Evolutionary conservation across 176 grass and related monocot genomes (phyloP), one percentile per base, ranked within the genome.

Genomic region (Tillandsia fasciculata): DNA sequence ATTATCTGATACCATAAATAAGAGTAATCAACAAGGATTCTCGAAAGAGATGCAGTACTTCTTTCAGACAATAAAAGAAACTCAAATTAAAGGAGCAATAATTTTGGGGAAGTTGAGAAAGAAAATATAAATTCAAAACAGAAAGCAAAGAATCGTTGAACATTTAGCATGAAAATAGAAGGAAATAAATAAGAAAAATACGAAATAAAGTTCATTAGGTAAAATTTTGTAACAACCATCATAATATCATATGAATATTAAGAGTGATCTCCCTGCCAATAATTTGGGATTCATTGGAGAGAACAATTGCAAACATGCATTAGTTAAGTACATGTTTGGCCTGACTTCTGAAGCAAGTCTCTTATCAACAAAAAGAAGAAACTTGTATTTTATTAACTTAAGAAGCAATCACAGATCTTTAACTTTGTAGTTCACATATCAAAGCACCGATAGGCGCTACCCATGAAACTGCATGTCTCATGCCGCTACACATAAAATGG

Each of bases 1-100:
- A 97, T 92, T 68, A 97, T 84, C 94, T 92, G 82, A 79, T 81
- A 87, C 13, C 80, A 28, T 17, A 51, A 71, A 79, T n/a, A 65
- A 2, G 2, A 61, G 1, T 47, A 49, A 17, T 48, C 65, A 49
- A 47, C 48, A 64, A 14, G 9, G 15, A 13, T 12, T 17, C 56
- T 8, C 18, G 69, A 50, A 49, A 64, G 54, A 58, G 54, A 48
- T 54, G 28, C 33, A 23, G 56, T 15, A 50, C 68, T 77, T 22
- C 58, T 65, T 12, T 54, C 53, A 26, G 42, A 63, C 47, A 70
- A 56, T 9, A 48, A 67, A 73, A 54, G 29, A 42, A 42, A 42
- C 33, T 8, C 33, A 17, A 29, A 53, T 68, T 2, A 74, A 33
- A 57, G 15, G 50, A 65, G 22, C 50, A 59, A 42, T 66, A 66